Conservation (phyloP, 2,329 filamentous ascomycete genomes). For the Diaporthe citri region DNA sequence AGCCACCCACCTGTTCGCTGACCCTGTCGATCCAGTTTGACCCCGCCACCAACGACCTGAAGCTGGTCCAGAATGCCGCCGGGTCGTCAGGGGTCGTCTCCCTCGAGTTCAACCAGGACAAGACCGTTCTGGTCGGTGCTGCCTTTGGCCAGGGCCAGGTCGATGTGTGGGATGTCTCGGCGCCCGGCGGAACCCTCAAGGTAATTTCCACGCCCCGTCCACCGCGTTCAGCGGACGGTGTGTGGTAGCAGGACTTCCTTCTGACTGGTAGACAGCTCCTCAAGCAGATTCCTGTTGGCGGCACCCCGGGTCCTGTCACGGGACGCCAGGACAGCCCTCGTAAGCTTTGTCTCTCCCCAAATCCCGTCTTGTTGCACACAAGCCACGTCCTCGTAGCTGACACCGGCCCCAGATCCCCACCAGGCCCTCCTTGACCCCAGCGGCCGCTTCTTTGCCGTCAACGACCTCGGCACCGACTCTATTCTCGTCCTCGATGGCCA, state of each 20-base stretch:
- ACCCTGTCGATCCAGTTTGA: constrained; percentile 47
- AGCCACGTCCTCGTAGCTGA: not conserved
- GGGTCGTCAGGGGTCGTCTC: constrained; percentile 61
- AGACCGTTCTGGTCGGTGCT: constrained; percentile 55
- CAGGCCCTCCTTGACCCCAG: constrained; percentile 62
- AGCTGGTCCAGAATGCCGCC: constrained; percentile 46
- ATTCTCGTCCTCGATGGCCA: constrained; percentile 60
- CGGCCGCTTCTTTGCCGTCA: constrained; percentile 62
- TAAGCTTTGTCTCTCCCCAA: not conserved
- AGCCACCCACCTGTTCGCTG: not conserved
- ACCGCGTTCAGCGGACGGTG: not conserved
- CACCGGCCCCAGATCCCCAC: constrained; percentile 53
- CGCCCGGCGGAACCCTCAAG: constrained; percentile 28
- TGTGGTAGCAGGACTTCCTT: not conserved
- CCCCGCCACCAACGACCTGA: constrained; percentile 47
- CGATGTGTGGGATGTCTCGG: constrained; percentile 39
- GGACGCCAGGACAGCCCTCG: constrained; percentile 46
- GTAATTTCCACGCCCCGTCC: not conserved
- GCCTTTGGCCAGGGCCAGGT: constrained; percentile 34
- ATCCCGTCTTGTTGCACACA: not conserved
- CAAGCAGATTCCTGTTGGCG: constrained; percentile 43
- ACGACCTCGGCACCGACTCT: constrained; percentile 64
- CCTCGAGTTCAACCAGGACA: constrained; percentile 59
- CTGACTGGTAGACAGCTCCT: constrained; percentile 12
- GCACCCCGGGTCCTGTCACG: constrained; percentile 43